A percentile compares a stretch with the other conserved stretches of the same genome.
phyloP scores from a whole-genome alignment of 2,329 filamentous ascomycete genomes.

The Ophiobolus disseminans region DNA sequence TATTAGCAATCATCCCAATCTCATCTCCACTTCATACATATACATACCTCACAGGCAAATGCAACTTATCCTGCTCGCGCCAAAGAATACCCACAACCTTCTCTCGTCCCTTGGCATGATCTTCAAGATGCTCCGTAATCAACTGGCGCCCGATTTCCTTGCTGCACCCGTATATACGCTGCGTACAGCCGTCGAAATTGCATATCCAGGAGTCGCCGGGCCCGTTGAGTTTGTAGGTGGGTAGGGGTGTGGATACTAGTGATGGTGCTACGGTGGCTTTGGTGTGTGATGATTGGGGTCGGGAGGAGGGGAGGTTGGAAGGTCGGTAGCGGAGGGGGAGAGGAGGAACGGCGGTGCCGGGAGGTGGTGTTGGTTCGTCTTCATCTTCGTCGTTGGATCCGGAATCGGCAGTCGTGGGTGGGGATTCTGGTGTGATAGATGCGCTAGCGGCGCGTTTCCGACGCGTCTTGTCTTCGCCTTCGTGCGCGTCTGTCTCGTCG shows the following conservation, averaged over 20 bases:
- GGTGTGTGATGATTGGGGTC: constrained; percentile 7
- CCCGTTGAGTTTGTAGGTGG: constrained; percentile 53
- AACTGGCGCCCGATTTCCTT: constrained; percentile 61
- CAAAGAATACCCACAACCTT: constrained; percentile 60
- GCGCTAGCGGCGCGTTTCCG: constrained; percentile 39
- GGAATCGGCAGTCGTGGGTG: constrained; percentile 18
- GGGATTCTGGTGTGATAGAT: constrained; percentile 28
- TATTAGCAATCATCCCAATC: constrained; percentile 12
- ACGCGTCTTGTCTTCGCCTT: constrained; percentile 23
- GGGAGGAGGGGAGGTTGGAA: constrained; percentile 8
- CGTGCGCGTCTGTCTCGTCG: constrained; percentile 14
- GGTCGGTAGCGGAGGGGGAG: constrained; percentile 38
- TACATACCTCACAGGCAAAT: constrained; percentile 51
- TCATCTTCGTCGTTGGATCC: constrained; percentile 23
- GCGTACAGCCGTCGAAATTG: constrained; percentile 67
- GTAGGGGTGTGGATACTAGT: constrained; percentile 41
- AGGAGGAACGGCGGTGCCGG: constrained; percentile 14
- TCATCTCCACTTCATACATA: background rate
- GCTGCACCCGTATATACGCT: constrained; percentile 69
- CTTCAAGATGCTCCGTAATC: constrained; percentile 67
- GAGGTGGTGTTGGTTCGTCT: constrained; percentile 9
- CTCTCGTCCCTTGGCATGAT: constrained; percentile 65
- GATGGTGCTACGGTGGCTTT: constrained; percentile 24
- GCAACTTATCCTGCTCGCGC: constrained; percentile 56
- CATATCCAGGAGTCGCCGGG: constrained; percentile 72